A percentile compares a stretch with the other conserved stretches of the same genome.
Conservation (phyloP, 768 basidiomycete species). For the Suillus fuscotomentosus region DNA sequence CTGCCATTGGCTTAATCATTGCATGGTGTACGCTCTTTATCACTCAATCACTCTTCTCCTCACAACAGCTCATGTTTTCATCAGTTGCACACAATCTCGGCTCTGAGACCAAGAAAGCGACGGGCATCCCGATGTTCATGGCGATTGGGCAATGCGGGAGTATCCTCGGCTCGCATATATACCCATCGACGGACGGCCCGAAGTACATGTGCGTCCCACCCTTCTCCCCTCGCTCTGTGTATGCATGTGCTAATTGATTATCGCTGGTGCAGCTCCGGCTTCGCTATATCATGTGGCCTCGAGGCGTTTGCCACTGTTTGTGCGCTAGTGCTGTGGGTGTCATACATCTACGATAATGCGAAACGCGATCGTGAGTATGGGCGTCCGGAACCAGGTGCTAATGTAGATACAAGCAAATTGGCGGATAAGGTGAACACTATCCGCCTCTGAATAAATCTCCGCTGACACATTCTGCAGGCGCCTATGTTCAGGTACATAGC, state of each 20-base stretch:
- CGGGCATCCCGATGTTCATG: conserved; percentile 78
- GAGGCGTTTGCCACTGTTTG: conserved; percentile 56
- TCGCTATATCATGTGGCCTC: conserved; percentile 52
- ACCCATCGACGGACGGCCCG: conserved; percentile 62
- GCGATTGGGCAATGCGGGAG: conserved; percentile 79
- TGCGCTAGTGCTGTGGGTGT: conserved; percentile 51
- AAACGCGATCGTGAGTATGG: conserved; percentile 54
- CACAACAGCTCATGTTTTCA: not conserved
- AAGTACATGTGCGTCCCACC: conserved; percentile 52
- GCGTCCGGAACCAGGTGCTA: conserved; percentile 39
- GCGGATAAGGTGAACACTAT: conserved; percentile 57
- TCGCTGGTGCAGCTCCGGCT: conserved; percentile 47
- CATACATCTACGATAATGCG: conserved; percentile 62
- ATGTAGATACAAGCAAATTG: conserved; percentile 60
- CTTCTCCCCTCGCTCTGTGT: not conserved
- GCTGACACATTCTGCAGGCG: conserved; percentile 4
- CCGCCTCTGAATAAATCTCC: not conserved
- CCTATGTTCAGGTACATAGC: conserved; percentile 15
- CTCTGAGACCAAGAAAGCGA: conserved; percentile 74
- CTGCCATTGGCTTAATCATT: conserved; percentile 69
- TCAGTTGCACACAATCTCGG: conserved; percentile 72
- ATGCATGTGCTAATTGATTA: not conserved
- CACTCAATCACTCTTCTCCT: not conserved
- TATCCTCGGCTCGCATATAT: conserved; percentile 73
- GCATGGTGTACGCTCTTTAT: conserved; percentile 66